These are phyloP conservation scores for Neurospora tetrasperma DNA, from an alignment of 495 filamentous ascomycete species.

Conservation along the genomic window DNA sequence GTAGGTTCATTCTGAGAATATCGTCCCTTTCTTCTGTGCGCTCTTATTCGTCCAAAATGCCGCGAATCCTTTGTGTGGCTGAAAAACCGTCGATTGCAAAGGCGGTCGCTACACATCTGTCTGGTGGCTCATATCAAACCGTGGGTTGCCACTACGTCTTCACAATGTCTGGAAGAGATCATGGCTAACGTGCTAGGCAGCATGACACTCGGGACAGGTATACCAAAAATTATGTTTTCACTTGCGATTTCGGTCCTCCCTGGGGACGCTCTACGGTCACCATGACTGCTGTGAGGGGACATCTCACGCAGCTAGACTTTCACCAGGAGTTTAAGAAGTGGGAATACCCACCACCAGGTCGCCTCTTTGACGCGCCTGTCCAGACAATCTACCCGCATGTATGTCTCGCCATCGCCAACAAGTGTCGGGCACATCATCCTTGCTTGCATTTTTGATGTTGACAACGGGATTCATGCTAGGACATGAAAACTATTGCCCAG, in stretches of 20 bases:
- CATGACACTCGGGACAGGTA: conserved; percentile 54
- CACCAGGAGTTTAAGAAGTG: conserved; percentile 58
- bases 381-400: conserved; percentile 53
- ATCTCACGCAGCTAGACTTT: conserved; percentile 70
- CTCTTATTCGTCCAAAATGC: conserved; percentile 17
- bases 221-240: conserved; percentile 90
- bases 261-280: conserved; percentile 79
- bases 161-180: neutral
- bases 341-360: conserved; percentile 64
- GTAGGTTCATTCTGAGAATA: neutral
- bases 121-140: conserved; percentile 57
- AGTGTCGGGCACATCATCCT: neutral
- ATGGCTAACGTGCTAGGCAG: conserved; percentile 10
- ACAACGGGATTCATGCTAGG: conserved; percentile 31
- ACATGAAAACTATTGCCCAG: conserved; percentile 67
- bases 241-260: conserved; percentile 68
- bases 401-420: conserved; percentile 11
- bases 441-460: neutral
- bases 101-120: conserved; percentile 81
- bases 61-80: conserved; percentile 77
- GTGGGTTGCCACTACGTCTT: conserved; percentile 39
- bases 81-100: conserved; percentile 96
- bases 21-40: neutral
- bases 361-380: conserved; percentile 80
- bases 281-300: conserved; percentile 87